Evolutionary conservation across 805 yeast species (phyloP).

Genomic region (Saturnispora silvae): DNA sequence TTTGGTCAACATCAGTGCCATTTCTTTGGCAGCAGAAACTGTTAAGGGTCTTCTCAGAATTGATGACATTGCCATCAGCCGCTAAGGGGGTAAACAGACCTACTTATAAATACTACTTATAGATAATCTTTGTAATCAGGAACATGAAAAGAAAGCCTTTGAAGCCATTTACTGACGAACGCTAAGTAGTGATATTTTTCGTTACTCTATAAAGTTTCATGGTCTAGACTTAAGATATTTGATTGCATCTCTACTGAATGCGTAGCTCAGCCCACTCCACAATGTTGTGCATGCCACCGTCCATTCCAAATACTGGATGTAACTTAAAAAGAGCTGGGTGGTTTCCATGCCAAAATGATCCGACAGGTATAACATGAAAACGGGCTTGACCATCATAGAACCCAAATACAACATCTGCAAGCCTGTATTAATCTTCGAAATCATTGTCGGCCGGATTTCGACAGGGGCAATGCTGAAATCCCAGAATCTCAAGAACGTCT

Average conservation of each 20-base stretch:
- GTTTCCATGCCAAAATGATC: constrained; percentile 19
- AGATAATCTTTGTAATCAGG: too few relatives aligned
- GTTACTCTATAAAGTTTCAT: constrained; percentile 2
- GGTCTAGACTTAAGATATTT: too few relatives aligned
- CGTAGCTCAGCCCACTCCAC: constrained; percentile 68
- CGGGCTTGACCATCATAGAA: constrained; percentile 45
- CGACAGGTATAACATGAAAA: constrained; percentile 28
- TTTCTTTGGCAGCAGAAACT: constrained; percentile 89
- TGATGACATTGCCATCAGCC: constrained; percentile 91
- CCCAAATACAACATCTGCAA: constrained; percentile 89
- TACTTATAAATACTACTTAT: too few relatives aligned
- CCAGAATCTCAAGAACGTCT: constrained; percentile 59
- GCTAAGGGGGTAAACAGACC: constrained; percentile 36
- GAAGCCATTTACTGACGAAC: too few relatives aligned
- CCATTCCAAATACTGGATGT: constrained; percentile 32
- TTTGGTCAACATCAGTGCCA: constrained; percentile 86
- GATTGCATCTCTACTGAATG: constrained; percentile 60
- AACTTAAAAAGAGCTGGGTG: constrained; percentile 18
- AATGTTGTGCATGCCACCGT: constrained; percentile 63
- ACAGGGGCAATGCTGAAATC: constrained; percentile 76
- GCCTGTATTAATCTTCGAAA: constrained; percentile 83
- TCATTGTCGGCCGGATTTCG: constrained; percentile 75
- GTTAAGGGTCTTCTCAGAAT: constrained; percentile 93
- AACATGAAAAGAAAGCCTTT: too few relatives aligned
- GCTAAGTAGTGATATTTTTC: background rate